Evolutionary conservation across 2,329 filamentous ascomycete species (phyloP), one percentile per base, ranked within the genome.

Genomic region (Tolypocladium nubicola): DNA sequence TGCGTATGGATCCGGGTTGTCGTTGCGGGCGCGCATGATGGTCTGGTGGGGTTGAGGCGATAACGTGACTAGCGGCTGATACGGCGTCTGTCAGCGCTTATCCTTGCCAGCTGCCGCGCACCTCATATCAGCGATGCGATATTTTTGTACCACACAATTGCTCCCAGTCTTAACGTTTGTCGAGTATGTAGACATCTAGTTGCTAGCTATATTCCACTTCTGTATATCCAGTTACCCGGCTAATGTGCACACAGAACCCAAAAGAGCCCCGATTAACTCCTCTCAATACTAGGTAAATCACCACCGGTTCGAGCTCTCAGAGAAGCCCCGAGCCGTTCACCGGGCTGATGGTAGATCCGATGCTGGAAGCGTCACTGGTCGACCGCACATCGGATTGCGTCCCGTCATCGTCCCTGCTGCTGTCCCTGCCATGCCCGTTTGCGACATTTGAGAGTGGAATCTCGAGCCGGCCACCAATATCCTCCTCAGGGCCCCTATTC

Each of bases 371-470:
- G 35, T 75, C 73, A 58, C 73, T 75, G 13, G 61, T 63, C 30
- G 72, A 74, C 30, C 68, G 67, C 59, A 62, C 60, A 52, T 74
- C 73, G 38, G 71, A 73, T 57, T 71, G 71, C 9, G 65, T 69
- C 21, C 64, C 70, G 5, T 73, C 68, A 30, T 70, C 70, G 6
- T 71, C 71, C 39, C 65, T 67, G 38, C 66, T 69, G 49, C 64
- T 64, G 45, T 63, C 64, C 53, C 62, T 63, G 30, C 63, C 62
- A 26, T 65, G 59, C 8, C 71, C 72, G 21, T 74, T 72, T 47
- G 63, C 53, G 23, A 58, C 35, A 58, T 65, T 67, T 7, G 62
- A 61, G 3, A 58, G 59, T 19, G 72, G 71, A 47, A 74, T 70
- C 56, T 66, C 67, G 37, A 74, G 63, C 37, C 67, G 64, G 55